Evolutionary conservation across 2,329 filamentous ascomycete species (phyloP).

Genomic region (Pseudogymnoascus sp.): DNA sequence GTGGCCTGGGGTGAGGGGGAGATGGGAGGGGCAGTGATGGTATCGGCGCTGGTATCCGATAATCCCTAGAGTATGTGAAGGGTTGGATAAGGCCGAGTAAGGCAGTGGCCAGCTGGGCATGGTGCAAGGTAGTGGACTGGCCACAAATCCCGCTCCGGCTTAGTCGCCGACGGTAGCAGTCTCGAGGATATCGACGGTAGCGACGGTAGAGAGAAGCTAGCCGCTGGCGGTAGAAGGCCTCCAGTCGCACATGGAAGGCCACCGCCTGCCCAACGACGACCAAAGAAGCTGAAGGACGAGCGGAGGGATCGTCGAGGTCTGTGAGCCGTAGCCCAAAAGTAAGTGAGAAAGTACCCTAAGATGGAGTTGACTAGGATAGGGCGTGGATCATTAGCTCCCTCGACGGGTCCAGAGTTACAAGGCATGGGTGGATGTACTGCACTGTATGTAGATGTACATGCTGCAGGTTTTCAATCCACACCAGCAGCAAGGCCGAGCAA

Average conservation of each 20-base stretch:
- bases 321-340: constrained; percentile 4
- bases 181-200: not conserved
- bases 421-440: not conserved
- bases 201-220: constrained; percentile 7
- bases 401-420: not conserved
- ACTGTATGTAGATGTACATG: not conserved
- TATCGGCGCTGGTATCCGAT: constrained; percentile 8
- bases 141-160: not conserved
- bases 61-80: constrained; percentile 2
- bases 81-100: constrained; percentile 4
- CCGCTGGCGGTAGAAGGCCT: constrained; percentile 4
- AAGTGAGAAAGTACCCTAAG: not conserved
- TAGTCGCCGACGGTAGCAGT: not conserved
- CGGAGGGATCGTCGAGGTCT: constrained; percentile 6
- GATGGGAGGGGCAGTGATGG: constrained; percentile 3
- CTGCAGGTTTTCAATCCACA: constrained; percentile 1
- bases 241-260: constrained; percentile 1
- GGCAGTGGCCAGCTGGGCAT: not conserved
- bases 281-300: constrained; percentile 5
- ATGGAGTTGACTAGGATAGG: not conserved
- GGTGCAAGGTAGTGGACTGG: not conserved
- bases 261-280: not conserved
- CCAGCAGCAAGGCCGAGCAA: not conserved
- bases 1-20: constrained; percentile 4
- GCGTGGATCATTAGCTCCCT: constrained; percentile 6